Percentiles rank a stretch among this genome's conserved stretches.
phyloP scores from a whole-genome alignment of 73 alveolate species.

The Uronychia binucleata region DNA sequence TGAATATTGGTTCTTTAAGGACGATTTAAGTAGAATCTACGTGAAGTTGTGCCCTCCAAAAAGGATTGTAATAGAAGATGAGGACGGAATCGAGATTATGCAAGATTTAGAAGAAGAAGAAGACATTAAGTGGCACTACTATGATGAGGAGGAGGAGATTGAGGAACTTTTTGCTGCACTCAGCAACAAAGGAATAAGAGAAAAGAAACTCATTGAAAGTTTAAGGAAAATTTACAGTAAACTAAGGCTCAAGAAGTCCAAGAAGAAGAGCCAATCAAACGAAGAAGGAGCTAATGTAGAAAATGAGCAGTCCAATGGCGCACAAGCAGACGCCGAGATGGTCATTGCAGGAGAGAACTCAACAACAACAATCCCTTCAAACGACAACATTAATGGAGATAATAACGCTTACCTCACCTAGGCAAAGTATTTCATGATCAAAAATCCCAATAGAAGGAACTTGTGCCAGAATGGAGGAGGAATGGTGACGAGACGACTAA shows the following conservation, averaged over 20 bases:
- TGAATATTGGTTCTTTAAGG: conserved; percentile 71
- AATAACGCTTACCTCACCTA: not conserved
- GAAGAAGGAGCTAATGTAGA: conserved; percentile 40
- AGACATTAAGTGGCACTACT: conserved; percentile 44
- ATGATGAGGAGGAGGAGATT: conserved; percentile 52
- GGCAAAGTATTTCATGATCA: not conserved
- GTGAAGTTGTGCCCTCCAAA: conserved; percentile 23
- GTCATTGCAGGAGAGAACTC: not conserved
- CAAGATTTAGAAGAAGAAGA: conserved; percentile 4
- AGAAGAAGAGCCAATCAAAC: conserved; percentile 19
- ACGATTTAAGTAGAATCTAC: conserved; percentile 57
- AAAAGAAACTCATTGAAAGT: conserved; percentile 58
- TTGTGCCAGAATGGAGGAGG: not conserved
- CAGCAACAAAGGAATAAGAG: conserved; percentile 66
- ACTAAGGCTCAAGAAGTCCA: conserved; percentile 42
- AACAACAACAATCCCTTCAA: not conserved
- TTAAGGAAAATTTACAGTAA: conserved; percentile 36
- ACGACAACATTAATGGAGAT: not conserved
- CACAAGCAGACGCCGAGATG: not conserved
- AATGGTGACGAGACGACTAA: not conserved
- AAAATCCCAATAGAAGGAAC: not conserved
- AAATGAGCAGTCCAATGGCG: conserved; percentile 3
- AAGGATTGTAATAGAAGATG: not conserved
- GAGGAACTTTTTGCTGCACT: conserved; percentile 44
- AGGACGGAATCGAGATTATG: not conserved